Evolutionary conservation across 176 grass and related monocot species (phyloP).

Genomic region (Ananas comosus): DNA sequence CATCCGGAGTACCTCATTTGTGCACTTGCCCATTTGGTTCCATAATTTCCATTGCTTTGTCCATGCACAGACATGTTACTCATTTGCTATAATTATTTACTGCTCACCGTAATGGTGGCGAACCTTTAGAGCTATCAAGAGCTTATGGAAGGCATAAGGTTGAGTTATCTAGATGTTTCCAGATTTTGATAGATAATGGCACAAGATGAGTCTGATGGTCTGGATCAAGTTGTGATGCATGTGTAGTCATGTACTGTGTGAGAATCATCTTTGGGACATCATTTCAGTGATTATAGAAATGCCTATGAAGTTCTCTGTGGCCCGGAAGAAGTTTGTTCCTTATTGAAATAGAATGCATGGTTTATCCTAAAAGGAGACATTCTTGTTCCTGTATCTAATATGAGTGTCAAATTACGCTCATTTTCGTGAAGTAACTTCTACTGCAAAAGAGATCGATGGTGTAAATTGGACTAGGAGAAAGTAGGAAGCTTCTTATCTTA

Average conservation of each 20-base stretch:
- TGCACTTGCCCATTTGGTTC: too few relatives aligned
- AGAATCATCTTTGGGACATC: neutral
- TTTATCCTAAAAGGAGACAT: neutral
- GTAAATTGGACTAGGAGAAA: neutral
- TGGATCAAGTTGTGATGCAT: neutral
- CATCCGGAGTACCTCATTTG: too few relatives aligned
- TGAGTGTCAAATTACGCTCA: neutral
- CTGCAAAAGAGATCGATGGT: neutral
- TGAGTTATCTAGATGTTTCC: neutral
- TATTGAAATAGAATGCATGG: neutral
- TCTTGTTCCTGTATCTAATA: neutral
- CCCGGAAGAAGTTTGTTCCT: neutral
- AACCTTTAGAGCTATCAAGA: neutral
- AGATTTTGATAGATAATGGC: neutral
- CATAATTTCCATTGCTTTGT: too few relatives aligned
- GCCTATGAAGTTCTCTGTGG: neutral
- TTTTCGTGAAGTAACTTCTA: neutral
- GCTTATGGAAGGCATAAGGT: neutral
- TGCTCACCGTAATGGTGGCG: neutral
- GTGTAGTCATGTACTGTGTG: neutral
- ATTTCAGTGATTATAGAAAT: neutral
- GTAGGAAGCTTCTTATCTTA: neutral
- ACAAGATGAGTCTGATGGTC: neutral
- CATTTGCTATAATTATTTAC: slow-evolving; percentile 4
- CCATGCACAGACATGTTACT: neutral